phyloP scores from a whole-genome alignment of 148 eudicot species.

The Vaccinium vitisidaea region DNA sequence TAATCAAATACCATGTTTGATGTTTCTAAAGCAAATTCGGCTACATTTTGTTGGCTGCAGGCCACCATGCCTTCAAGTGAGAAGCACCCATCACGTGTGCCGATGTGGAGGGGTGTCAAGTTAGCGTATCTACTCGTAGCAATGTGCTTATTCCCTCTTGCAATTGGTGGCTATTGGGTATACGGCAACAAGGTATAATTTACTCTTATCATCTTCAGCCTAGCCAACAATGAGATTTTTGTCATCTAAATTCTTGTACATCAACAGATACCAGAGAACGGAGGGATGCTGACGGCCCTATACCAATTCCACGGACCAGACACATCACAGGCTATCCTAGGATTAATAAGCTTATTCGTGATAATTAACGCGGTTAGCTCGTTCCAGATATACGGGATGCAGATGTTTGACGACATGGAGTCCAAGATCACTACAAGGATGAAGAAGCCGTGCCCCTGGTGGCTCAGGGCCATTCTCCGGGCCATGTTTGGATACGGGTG shows the following conservation, averaged over 20 bases:
- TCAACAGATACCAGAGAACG: conserved; percentile 59
- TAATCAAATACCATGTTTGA: too few relatives aligned
- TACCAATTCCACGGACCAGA: conserved; percentile 52
- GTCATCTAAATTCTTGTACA: neutral
- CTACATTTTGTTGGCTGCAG: conserved; percentile 30
- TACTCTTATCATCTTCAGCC: neutral
- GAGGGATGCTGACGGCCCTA: conserved; percentile 68
- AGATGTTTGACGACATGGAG: conserved; percentile 70
- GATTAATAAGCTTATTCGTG: conserved; percentile 47
- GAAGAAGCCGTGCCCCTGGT: conserved; percentile 68
- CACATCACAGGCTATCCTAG: conserved; percentile 43
- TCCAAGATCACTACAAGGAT: conserved; percentile 52
- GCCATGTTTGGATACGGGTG: conserved; percentile 51
- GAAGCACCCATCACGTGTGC: conserved; percentile 80
- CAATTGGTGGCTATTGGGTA: conserved; percentile 88
- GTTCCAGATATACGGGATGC: conserved; percentile 88
- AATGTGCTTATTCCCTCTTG: conserved; percentile 73
- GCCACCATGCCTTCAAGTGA: conserved; percentile 90
- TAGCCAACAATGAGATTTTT: neutral
- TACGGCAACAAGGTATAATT: conserved; percentile 64
- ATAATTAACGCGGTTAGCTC: conserved; percentile 66
- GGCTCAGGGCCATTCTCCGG: conserved; percentile 62
- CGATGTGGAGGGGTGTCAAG: conserved; percentile 90
- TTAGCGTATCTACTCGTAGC: conserved; percentile 60
- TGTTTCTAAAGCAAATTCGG: conserved; percentile 4